These are phyloP conservation scores for Diaporthe destruens DNA, from an alignment of 2,329 filamentous ascomycete genomes.

Conservation along the genomic window DNA sequence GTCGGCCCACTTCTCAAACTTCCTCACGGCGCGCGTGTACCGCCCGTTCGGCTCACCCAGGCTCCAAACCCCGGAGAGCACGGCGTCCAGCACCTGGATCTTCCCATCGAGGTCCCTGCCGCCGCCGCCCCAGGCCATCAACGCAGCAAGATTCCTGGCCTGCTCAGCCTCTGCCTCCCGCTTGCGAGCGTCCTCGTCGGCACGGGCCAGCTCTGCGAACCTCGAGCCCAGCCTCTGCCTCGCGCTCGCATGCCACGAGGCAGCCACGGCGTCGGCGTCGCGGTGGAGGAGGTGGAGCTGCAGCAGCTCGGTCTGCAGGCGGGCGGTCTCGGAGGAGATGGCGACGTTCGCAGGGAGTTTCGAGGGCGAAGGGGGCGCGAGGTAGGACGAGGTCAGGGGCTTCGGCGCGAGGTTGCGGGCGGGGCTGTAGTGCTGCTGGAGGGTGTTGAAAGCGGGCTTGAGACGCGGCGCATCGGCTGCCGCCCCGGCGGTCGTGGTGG, in stretches of 20 bases:
- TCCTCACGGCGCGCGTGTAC: conserved; percentile 65
- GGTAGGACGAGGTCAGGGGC: conserved; percentile 68
- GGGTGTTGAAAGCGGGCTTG: conserved; percentile 70
- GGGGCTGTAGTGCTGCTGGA: conserved; percentile 77
- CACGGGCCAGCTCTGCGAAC: conserved; percentile 56
- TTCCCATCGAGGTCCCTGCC: conserved; percentile 64
- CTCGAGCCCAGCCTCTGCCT: conserved; percentile 59
- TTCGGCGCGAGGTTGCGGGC: conserved; percentile 72
- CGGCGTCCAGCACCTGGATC: conserved; percentile 68
- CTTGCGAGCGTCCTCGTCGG: conserved; percentile 51
- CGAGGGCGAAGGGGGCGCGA: conserved; percentile 71
- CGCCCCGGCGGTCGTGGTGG: conserved; percentile 29
- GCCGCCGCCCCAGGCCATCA: conserved; percentile 63
- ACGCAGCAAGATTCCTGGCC: conserved; percentile 62
- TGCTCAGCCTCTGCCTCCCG: conserved; percentile 61
- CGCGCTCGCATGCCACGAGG: conserved; percentile 70
- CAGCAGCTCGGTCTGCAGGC: conserved; percentile 73
- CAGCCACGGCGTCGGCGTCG: conserved; percentile 58
- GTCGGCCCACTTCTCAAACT: conserved; percentile 72
- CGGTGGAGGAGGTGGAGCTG: conserved; percentile 75
- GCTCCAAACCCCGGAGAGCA: conserved; percentile 69
- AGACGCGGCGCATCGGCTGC: conserved; percentile 50
- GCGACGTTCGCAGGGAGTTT: conserved; percentile 72
- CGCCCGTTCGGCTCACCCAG: conserved; percentile 68
- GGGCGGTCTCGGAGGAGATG: conserved; percentile 68